A percentile compares a stretch with the other conserved stretches of the same genome.
These are phyloP conservation scores for Rhinocladiella mackenziei DNA, from an alignment of 2,329 filamentous ascomycete genomes.

Conservation along the genomic window DNA sequence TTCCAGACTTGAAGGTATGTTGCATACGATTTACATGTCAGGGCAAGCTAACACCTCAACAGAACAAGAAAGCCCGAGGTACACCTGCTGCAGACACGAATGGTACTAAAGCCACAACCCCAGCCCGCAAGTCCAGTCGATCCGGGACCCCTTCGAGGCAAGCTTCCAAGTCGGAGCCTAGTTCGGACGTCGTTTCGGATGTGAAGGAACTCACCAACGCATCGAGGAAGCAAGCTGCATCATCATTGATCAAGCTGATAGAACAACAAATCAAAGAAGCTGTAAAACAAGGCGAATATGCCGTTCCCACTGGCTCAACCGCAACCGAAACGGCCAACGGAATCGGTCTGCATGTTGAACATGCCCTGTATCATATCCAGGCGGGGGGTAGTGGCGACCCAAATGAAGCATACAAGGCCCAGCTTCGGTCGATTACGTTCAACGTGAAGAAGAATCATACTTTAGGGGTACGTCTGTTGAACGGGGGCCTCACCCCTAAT, in stretches of 20 bases:
- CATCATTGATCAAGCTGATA: conserved; percentile 67
- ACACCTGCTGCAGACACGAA: conserved; percentile 24
- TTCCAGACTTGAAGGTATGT: conserved; percentile 25
- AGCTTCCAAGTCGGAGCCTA: conserved; percentile 33
- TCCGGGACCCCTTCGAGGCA: conserved; percentile 31
- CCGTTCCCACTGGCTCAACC: conserved; percentile 60
- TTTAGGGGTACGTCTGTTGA: conserved; percentile 71
- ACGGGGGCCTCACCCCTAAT: conserved; percentile 65
- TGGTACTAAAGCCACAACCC: conserved; percentile 30
- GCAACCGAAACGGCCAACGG: conserved; percentile 63
- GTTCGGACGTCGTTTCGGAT: conserved; percentile 34
- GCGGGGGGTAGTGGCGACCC: conserved; percentile 50
- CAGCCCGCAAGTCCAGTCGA: conserved; percentile 35
- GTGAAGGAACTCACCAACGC: conserved; percentile 56
- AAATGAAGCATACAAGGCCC: conserved; percentile 53
- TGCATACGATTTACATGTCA: neutral
- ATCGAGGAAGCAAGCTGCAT: conserved; percentile 64
- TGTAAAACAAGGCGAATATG: conserved; percentile 61
- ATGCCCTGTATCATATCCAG: conserved; percentile 56
- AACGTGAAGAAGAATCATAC: conserved; percentile 87
- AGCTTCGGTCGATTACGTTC: conserved; percentile 73
- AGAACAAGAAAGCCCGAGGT: conserved; percentile 31
- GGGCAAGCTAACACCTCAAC: conserved; percentile 29
- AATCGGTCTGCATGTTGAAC: conserved; percentile 75
- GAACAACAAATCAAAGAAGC: conserved; percentile 61